Evolutionary conservation across 345 rosid species (phyloP).

Genomic region (Anastatica hierochuntica): DNA sequence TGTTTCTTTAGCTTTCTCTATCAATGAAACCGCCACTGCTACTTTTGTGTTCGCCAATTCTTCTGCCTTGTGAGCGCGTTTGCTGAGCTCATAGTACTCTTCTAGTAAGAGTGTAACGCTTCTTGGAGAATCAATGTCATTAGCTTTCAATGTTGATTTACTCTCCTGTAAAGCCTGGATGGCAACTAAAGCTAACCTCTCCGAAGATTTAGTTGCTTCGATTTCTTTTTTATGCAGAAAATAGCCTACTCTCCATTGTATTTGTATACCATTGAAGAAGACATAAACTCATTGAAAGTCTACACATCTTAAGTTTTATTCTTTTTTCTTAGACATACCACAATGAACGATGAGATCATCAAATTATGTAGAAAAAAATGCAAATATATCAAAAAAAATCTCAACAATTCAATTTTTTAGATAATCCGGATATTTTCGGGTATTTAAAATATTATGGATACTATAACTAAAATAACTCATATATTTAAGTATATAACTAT

Average conservation of each 20-base stretch:
- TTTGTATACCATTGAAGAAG: too few relatives aligned
- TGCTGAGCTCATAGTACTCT: conserved; percentile 86
- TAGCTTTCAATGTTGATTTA: conserved; percentile 37
- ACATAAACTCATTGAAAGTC: too few relatives aligned
- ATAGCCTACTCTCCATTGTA: conserved; percentile 60
- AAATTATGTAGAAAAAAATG: too few relatives aligned
- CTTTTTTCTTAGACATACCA: too few relatives aligned
- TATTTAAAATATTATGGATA: too few relatives aligned
- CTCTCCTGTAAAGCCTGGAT: conserved; percentile 77
- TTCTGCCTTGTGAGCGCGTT: conserved; percentile 68
- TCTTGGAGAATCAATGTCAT: conserved; percentile 30
- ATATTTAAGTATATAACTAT: too few relatives aligned
- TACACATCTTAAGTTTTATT: too few relatives aligned
- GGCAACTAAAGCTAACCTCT: conserved; percentile 66
- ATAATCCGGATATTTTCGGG: too few relatives aligned
- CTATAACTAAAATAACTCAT: too few relatives aligned
- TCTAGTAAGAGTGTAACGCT: conserved; percentile 68
- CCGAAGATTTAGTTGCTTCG: conserved; percentile 83
- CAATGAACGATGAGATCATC: too few relatives aligned
- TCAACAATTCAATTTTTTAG: too few relatives aligned
- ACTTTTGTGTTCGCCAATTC: conserved; percentile 65
- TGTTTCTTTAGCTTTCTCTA: conserved; percentile 66
- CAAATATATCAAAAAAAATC: too few relatives aligned
- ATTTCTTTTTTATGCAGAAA: conserved; percentile 72
- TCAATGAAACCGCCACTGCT: conserved; percentile 57